A percentile compares a stretch with the other conserved stretches of the same genome.
Evolutionary conservation across 176 grass and related monocot species (phyloP).

Genomic region (Hyparrhenia diplandra): DNA sequence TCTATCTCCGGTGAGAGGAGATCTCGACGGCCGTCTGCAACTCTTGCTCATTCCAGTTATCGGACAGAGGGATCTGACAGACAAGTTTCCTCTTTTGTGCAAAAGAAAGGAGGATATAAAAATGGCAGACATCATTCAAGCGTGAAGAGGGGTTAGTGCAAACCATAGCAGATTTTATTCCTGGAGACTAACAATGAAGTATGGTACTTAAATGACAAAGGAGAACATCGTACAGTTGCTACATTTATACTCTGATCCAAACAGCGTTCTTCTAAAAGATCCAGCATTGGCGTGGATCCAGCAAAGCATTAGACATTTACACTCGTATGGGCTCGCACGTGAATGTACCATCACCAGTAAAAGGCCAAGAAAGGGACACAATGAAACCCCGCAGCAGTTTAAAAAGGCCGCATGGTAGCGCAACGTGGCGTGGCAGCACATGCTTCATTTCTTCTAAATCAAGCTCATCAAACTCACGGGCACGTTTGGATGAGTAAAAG

Average conservation of each 20-base stretch:
- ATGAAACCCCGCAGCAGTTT: background rate
- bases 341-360: constrained; percentile 6
- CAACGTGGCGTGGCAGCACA: background rate
- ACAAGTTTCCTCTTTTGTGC: background rate
- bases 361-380: background rate
- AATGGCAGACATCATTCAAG: background rate
- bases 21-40: background rate
- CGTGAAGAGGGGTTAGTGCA: background rate
- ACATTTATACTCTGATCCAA: background rate
- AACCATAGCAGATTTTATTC: background rate
- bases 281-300: background rate
- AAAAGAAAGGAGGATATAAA: background rate
- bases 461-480: background rate
- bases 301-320: background rate
- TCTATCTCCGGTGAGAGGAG: background rate
- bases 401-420: background rate
- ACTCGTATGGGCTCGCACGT: constrained; percentile 6
- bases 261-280: background rate
- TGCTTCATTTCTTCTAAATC: background rate
- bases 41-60: background rate
- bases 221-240: background rate
- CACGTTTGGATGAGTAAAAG: too few species aligned
- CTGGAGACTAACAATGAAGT: background rate
- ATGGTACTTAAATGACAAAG: background rate
- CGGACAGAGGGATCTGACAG: background rate